Base-by-base conservation (phyloP, 139 green algal genomes). In the Haematococcus sp. region DNA sequence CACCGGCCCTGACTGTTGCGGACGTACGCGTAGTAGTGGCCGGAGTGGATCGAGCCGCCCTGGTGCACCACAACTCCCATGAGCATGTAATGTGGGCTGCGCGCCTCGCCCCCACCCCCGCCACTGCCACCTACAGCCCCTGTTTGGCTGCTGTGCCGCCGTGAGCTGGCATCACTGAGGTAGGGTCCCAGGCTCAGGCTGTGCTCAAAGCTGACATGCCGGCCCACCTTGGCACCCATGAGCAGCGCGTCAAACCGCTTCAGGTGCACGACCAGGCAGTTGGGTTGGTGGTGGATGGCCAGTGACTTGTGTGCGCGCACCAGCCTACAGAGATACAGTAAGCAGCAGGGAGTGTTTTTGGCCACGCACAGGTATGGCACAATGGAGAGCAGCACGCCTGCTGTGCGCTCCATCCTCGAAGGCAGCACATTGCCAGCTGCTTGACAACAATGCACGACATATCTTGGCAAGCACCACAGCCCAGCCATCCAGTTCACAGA, bases 41-140 rank as follows among this genome's bases (percentile, higher is more conserved):
- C 58, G 4, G 52, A 66, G 31, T 74, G 68, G 2, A 74, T 4
- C 15, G 58, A 88, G 76, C 86, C 71, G 3, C 92, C 92, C 2
- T 80, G 68, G 71, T 98, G 93, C 32, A 98, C 92, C 33, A 98
- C 73, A 43, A 97, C 90, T 0, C 77, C 90, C 44, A 88, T 92
- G 51, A 97, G 89, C 25, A 78, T 61, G 82, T 97, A 97, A 31
- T 80, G 56, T 49, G 40, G 49, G 0, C 63, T 43, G 15, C 43
- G 33, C 54, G 43, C 23, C 20, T 20, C n/a, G 46, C 11, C 30
- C 3, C 4, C 54, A 16, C 28, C 20, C 30, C 3, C 30, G 16
- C 30, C 27, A n/a, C n/a, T n/a, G 35, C 49, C n/a, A 25, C 23
- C 32, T 9, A 43, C 28, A n/a, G 25, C 55, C 25, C 3, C 56